A percentile compares a stretch with the other conserved stretches of the same genome.
Conservation (phyloP, 805 yeast genomes). For the Cyberlindnera samutprakarnensis region DNA sequence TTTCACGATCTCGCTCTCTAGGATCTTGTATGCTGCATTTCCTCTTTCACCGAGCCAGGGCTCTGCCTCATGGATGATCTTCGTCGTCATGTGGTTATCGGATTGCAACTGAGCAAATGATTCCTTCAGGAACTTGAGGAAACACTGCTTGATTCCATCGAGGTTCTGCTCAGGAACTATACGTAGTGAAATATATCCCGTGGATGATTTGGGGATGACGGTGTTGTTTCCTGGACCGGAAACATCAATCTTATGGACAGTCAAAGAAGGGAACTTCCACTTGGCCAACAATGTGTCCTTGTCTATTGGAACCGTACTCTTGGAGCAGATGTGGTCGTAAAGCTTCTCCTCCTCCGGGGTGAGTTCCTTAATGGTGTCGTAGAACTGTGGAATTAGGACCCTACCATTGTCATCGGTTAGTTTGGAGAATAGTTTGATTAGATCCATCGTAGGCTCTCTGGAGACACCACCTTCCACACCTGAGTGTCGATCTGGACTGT, state of each 20-base stretch:
- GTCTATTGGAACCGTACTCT: slow-evolving; percentile 28
- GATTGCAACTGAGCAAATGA: slow-evolving; percentile 46
- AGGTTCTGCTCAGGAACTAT: slow-evolving; percentile 85
- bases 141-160: slow-evolving; percentile 41
- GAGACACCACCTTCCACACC: slow-evolving; percentile 94
- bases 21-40: slow-evolving; percentile 63
- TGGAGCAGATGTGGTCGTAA: slow-evolving; percentile 47
- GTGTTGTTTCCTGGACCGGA: slow-evolving; percentile 90
- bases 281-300: slow-evolving; percentile 57
- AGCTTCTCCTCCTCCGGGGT: slow-evolving; percentile 49
- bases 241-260: slow-evolving; percentile 76
- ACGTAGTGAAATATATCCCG: slow-evolving; percentile 72
- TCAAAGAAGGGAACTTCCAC: slow-evolving; percentile 88
- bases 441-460: slow-evolving; percentile 83
- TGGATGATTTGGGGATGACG: slow-evolving; percentile 77
- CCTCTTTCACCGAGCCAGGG: slow-evolving; percentile 92
- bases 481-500: slow-evolving; percentile 84
- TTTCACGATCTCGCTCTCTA: slow-evolving; percentile 50
- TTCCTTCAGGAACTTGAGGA: slow-evolving; percentile 38
- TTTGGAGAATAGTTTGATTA: slow-evolving; percentile 63
- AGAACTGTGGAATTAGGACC: slow-evolving; percentile 61
- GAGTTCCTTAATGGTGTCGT: slow-evolving; percentile 56
- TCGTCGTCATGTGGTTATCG: slow-evolving; percentile 52
- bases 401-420: slow-evolving; percentile 50
- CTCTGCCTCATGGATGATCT: slow-evolving; percentile 78